These are phyloP conservation scores for Scutellaria baicalensis DNA, from an alignment of 257 asterid genomes.

Conservation along the genomic window DNA sequence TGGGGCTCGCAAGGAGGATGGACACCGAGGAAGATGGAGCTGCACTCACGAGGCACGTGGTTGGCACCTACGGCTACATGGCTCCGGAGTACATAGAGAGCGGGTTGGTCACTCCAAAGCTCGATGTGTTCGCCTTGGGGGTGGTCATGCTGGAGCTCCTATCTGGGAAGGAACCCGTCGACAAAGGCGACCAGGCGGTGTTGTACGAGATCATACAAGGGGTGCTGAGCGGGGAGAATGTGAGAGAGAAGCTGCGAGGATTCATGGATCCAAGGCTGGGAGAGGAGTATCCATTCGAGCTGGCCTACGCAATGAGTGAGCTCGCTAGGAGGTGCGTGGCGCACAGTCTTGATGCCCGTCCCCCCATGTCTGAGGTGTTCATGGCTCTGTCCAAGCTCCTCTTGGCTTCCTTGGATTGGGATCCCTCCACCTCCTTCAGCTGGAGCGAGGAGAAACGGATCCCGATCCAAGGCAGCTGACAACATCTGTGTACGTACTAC, in stretches of 20 bases:
- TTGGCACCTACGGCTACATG: slow-evolving; percentile 60
- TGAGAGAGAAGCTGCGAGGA: slow-evolving; percentile 33
- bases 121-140: slow-evolving; percentile 51
- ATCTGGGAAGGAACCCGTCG: slow-evolving; percentile 31
- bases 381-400: slow-evolving; percentile 36
- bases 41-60: slow-evolving; percentile 38
- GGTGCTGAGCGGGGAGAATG: slow-evolving; percentile 37
- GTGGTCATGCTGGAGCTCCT: slow-evolving; percentile 45
- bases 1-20: slow-evolving; percentile 34
- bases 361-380: slow-evolving; percentile 27
- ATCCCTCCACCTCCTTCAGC: slow-evolving; percentile 39
- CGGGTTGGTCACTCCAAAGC: slow-evolving; percentile 44
- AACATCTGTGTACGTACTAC: too few relatives aligned
- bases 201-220: slow-evolving; percentile 18
- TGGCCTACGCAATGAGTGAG: slow-evolving; percentile 42
- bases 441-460: neutral
- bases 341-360: slow-evolving; percentile 29
- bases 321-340: slow-evolving; percentile 48
- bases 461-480: too few relatives aligned
- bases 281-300: slow-evolving; percentile 36
- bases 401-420: slow-evolving; percentile 50
- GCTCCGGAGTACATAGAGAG: slow-evolving; percentile 53
- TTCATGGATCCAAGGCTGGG: slow-evolving; percentile 42
- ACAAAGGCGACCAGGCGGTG: neutral
- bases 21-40: neutral